Conservation (phyloP, 192 early-diverging fungal species). For the Rhizophagus sp. region DNA sequence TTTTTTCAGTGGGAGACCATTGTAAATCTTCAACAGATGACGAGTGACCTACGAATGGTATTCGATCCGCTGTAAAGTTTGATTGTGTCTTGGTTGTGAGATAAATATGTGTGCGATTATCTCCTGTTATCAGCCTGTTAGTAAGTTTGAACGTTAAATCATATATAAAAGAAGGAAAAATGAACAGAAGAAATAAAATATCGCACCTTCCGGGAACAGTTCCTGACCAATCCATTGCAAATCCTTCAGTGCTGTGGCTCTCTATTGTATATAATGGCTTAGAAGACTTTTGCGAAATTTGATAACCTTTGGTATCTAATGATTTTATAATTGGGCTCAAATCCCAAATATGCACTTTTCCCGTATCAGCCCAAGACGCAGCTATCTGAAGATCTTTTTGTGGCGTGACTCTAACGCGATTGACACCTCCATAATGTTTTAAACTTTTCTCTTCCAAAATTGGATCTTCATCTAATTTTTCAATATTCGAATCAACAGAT, state of each 20-base stretch:
- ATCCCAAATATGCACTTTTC: constrained; percentile 94
- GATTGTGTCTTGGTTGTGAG: constrained; percentile 70
- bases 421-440: constrained; percentile 89
- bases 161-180: neutral
- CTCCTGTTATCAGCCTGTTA: constrained; percentile 82
- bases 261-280: constrained; percentile 82
- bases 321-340: constrained; percentile 69
- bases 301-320: constrained; percentile 80
- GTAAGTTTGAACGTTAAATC: neutral
- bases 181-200: neutral
- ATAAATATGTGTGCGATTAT: constrained; percentile 77
- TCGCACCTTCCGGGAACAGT: constrained; percentile 53
- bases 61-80: constrained; percentile 71
- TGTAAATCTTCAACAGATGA: constrained; percentile 94
- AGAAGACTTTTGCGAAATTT: constrained; percentile 56
- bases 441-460: constrained; percentile 83
- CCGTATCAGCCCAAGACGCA: constrained; percentile 94
- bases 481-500: constrained; percentile 70
- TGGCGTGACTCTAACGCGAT: constrained; percentile 84
- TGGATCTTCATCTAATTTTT: constrained; percentile 94
- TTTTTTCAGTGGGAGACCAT: constrained; percentile 90
- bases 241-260: constrained; percentile 88
- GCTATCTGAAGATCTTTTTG: constrained; percentile 77
- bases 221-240: constrained; percentile 93
- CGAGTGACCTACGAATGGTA: constrained; percentile 80